Base-by-base conservation (phyloP, 2,329 filamentous ascomycete species). In the Daldinia eschscholtzii region DNA sequence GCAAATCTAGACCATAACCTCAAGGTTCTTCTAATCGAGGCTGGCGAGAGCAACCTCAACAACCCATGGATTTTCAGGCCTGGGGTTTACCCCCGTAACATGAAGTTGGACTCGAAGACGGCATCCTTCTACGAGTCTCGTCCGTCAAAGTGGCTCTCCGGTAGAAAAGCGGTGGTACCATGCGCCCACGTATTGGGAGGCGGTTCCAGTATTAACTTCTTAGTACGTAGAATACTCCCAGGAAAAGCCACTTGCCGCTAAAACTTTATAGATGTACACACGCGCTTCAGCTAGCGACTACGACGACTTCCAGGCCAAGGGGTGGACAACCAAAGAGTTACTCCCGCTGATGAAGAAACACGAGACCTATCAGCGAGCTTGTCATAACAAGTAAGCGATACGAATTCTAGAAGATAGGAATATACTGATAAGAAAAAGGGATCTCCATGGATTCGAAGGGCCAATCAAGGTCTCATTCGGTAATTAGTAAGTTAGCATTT, bases 401-500 rank as follows among this genome's bases (percentile, higher is more conserved):
- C 3, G 7, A 6, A 20, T n/a, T 20, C 41, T 2, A 30, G 13
- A 23, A 9, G 2, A 23, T 18, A 12, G 10, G 28, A 15, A 39
- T 48, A 28, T 30, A 42, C 72, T 76, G 55, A 77, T 61, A 10
- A 10, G 10, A 6, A 12, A 18, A 72, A 86, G 86, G 69, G 89
- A 92, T 9, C 78, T 92, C 23, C 92, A 95, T 75, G 92, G 92
- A 1, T 93, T 90, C 63, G 91, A 93, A 37, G 92, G 92, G 0
- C 92, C 92, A 0, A 93, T 94, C 82, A 93, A 93, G 81, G 91
- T 93, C 42, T 93, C 91, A 0, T 94, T 94, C 71, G 91, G 91
- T 61, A 93, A 93, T 80, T 91, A 93, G 80, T 81, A 75, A 70
- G 77, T 68, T 28, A 23, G 52, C 23, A 33, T 13, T 13, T 12